Conservation (phyloP, 2,329 filamentous ascomycete species). For the Calonectria multiphialidica region DNA sequence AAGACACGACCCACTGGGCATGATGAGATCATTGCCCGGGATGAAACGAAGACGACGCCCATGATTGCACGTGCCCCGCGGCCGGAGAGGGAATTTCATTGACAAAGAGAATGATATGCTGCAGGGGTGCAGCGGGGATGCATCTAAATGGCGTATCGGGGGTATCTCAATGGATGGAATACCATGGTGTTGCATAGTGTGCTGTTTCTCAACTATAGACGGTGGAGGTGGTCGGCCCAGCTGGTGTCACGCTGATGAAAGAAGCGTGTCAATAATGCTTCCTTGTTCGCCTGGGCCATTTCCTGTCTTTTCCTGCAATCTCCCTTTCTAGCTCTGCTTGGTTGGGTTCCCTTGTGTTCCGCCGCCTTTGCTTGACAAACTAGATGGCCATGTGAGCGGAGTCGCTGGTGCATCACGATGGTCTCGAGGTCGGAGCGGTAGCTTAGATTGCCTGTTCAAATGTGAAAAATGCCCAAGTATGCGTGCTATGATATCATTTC, state of each 20-base stretch:
- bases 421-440: neutral
- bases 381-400: conserved; percentile 1
- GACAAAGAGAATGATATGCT: conserved; percentile 18
- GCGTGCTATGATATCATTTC: neutral
- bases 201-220: conserved; percentile 36
- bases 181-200: conserved; percentile 40
- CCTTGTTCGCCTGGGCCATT: conserved; percentile 16
- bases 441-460: neutral
- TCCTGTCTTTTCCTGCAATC: conserved; percentile 1
- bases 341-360: neutral
- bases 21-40: conserved; percentile 13
- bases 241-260: conserved; percentile 23
- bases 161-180: conserved; percentile 33
- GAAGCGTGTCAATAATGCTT: conserved; percentile 26
- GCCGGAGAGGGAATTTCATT: conserved; percentile 16
- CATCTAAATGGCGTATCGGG: conserved; percentile 43
- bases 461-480: neutral
- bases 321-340: neutral
- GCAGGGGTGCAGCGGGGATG: conserved; percentile 30
- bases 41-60: conserved; percentile 31
- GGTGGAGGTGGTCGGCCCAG: conserved; percentile 18
- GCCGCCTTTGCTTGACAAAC: neutral
- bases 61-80: conserved; percentile 40
- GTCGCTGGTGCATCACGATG: neutral
- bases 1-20: conserved; percentile 54